These are phyloP conservation scores for Berberis vulgaris DNA, from an alignment of 164 flowering plant species.

Conservation along the genomic window DNA sequence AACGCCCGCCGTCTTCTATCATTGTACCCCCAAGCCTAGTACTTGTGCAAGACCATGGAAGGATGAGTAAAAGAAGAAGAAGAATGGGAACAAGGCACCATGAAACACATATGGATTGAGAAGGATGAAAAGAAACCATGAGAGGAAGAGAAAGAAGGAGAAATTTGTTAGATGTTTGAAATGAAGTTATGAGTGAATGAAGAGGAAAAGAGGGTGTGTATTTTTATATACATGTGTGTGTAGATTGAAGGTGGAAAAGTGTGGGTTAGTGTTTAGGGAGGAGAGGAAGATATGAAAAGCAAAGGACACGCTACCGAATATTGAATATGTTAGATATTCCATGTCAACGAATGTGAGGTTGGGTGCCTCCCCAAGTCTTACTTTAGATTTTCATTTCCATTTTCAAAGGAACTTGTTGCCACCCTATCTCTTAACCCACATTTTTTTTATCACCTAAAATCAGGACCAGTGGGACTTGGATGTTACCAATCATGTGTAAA, in stretches of 20 bases:
- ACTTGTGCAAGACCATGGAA: constrained; percentile 6
- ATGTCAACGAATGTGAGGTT: constrained; percentile 14
- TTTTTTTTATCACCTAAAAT: too few relatives aligned
- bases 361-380: constrained; percentile 5
- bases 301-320: constrained; percentile 11
- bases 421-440: too few relatives aligned
- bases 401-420: too few relatives aligned
- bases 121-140: constrained; percentile 6
- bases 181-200: background rate
- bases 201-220: background rate
- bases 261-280: background rate
- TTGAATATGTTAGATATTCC: background rate
- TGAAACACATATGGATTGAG: background rate
- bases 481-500: too few relatives aligned
- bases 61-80: background rate
- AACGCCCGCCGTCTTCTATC: background rate
- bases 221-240: constrained; percentile 14
- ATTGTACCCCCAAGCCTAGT: constrained; percentile 5
- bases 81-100: background rate
- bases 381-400: background rate
- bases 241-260: background rate
- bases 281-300: constrained; percentile 3
- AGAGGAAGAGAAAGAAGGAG: background rate
- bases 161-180: too few relatives aligned
- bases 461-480: too few relatives aligned